phyloP scores from a whole-genome alignment of 192 early-diverging fungal species.

The Dispira simplex region DNA sequence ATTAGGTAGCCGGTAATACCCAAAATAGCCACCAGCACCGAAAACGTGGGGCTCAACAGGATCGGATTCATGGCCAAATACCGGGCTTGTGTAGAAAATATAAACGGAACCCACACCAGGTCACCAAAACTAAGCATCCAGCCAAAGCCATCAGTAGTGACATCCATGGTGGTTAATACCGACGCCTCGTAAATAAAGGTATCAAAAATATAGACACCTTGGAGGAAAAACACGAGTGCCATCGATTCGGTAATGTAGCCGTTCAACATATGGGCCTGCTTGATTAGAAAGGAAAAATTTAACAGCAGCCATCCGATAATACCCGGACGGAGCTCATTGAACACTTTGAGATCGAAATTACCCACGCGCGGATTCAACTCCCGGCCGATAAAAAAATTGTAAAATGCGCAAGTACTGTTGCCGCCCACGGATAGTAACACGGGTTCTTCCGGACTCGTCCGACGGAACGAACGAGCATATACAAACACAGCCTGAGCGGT shows the following conservation, averaged over 20 bases:
- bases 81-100: constrained; percentile 78
- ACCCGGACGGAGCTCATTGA: constrained; percentile 86
- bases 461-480: constrained; percentile 58
- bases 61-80: constrained; percentile 62
- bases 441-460: constrained; percentile 16
- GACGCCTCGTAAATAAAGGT: constrained; percentile 46
- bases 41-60: constrained; percentile 29
- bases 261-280: constrained; percentile 45
- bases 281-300: constrained; percentile 58
- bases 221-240: constrained; percentile 56
- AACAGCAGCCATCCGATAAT: constrained; percentile 81
- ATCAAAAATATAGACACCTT: constrained; percentile 78
- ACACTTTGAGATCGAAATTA: constrained; percentile 79
- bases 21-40: constrained; percentile 31
- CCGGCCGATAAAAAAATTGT: constrained; percentile 93
- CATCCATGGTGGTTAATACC: constrained; percentile 94
- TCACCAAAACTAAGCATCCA: constrained; percentile 71
- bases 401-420: constrained; percentile 78
- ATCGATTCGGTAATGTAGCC: constrained; percentile 61
- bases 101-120: constrained; percentile 82
- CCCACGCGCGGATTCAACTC: constrained; percentile 88
- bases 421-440: constrained; percentile 69
- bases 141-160: constrained; percentile 95
- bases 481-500: constrained; percentile 49
- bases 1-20: constrained; percentile 61